phyloP scores from a whole-genome alignment of 1,284 basidiomycete genomes.

The Peniophora sp. region DNA sequence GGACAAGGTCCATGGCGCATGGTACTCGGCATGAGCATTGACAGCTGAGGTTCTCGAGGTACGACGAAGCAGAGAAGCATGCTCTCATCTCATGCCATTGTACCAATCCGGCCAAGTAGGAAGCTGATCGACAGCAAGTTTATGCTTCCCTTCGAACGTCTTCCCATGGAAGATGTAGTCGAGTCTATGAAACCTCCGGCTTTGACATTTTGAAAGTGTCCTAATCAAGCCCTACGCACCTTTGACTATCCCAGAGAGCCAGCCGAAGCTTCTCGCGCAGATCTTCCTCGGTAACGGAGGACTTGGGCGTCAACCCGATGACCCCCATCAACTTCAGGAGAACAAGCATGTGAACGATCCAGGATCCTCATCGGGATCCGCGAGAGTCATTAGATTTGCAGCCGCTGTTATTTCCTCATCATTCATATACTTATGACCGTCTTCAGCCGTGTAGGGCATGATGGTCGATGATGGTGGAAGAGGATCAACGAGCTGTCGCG shows the following conservation, averaged over 20 bases:
- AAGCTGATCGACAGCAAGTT: slow-evolving; percentile 9
- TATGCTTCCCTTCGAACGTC: slow-evolving; percentile 7
- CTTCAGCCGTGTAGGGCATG: no score
- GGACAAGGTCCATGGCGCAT: no score
- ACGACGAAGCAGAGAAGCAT: no score
- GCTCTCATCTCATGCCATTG: neutral
- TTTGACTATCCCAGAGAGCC: slow-evolving; percentile 14
- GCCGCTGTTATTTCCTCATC: slow-evolving; percentile 9
- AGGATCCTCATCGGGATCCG: slow-evolving; percentile 12
- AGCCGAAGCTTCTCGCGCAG: slow-evolving; percentile 6
- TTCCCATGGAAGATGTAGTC: slow-evolving; percentile 14
- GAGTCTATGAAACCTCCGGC: neutral
- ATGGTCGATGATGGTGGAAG: slow-evolving; percentile 20
- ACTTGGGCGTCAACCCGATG: neutral
- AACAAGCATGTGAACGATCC: slow-evolving; percentile 12
- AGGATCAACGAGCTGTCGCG: no score
- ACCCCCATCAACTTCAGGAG: slow-evolving; percentile 11
- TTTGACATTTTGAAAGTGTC: no score
- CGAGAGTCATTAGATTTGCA: slow-evolving; percentile 11
- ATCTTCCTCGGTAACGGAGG: slow-evolving; percentile 1
- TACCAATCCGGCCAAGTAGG: slow-evolving; percentile 14
- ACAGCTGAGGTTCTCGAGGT: no score
- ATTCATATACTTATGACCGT: neutral
- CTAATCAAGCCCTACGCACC: slow-evolving; percentile 4
- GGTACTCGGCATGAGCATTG: no score